Evolutionary conservation across 768 basidiomycete genomes (phyloP).

Genomic region (Suillus paluster): DNA sequence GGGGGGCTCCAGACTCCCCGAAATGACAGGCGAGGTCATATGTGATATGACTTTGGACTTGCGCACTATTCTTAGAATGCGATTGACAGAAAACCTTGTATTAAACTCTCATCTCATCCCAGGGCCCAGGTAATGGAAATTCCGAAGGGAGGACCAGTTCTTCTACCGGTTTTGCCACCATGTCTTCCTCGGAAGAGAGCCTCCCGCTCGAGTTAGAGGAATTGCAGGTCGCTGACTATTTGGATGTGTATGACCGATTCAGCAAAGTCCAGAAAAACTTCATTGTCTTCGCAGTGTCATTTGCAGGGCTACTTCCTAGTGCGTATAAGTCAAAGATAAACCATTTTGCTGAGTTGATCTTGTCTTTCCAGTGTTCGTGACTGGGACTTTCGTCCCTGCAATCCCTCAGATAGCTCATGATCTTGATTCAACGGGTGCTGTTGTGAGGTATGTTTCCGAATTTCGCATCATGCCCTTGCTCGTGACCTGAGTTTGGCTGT

Average conservation of each 20-base stretch:
- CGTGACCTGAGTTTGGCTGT: neutral
- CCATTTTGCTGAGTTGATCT: neutral
- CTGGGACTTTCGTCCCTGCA: constrained; percentile 40
- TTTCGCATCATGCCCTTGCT: neutral
- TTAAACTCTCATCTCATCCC: neutral
- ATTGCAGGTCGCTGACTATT: neutral
- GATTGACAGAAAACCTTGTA: neutral
- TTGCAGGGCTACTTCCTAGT: constrained; percentile 64
- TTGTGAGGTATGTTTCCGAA: constrained; percentile 30
- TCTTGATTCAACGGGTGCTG: constrained; percentile 29
- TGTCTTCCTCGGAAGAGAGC: constrained; percentile 10
- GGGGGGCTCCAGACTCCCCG: neutral
- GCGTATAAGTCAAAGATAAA: constrained; percentile 18
- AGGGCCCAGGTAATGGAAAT: neutral
- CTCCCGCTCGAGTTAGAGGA: neutral
- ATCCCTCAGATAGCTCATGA: constrained; percentile 41
- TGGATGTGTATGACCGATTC: constrained; percentile 42
- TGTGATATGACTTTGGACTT: neutral
- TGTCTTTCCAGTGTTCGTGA: constrained; percentile 25
- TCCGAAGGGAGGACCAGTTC: neutral
- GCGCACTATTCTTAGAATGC: neutral
- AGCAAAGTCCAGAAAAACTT: constrained; percentile 48
- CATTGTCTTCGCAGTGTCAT: constrained; percentile 58
- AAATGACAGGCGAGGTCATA: neutral
- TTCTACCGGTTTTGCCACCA: neutral